Evolutionary conservation across 208 protist genomes (phyloP).

Genomic region (Acanthamoeba royreba): DNA sequence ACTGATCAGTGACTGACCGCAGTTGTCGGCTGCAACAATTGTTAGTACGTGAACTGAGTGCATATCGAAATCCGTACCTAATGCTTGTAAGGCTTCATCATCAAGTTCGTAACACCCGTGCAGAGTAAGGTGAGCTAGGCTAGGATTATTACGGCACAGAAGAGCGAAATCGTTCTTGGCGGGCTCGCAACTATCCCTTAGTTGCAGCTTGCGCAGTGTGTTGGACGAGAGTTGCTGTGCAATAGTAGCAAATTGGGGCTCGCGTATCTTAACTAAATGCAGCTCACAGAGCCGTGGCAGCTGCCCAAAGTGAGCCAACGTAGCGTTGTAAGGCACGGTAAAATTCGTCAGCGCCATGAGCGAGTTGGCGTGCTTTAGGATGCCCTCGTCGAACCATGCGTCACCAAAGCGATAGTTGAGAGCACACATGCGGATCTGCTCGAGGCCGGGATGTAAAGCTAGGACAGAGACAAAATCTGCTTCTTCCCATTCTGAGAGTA

Average conservation of each 20-base stretch:
- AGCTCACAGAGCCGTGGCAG: neutral
- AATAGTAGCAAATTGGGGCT: neutral
- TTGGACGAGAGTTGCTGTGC: neutral
- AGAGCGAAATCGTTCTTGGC: neutral
- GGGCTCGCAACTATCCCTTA: neutral
- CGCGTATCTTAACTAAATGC: neutral
- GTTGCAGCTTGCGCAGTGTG: neutral
- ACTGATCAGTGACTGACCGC: neutral
- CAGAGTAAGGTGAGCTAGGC: neutral
- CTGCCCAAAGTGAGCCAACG: neutral
- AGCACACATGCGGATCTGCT: neutral
- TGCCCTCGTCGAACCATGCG: neutral
- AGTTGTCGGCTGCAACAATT: neutral
- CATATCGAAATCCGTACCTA: neutral
- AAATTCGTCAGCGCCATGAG: neutral
- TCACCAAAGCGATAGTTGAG: neutral
- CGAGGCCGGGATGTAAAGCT: neutral
- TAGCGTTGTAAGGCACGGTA: neutral
- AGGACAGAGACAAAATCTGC: neutral
- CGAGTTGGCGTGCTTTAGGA: neutral
- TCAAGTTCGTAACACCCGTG: neutral
- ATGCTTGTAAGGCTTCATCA: neutral
- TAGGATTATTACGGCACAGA: neutral
- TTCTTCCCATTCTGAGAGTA: neutral
- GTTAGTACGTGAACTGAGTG: neutral